Base-by-base conservation (phyloP, 352 stramenopile species). In the Phytophthora crassamura region DNA sequence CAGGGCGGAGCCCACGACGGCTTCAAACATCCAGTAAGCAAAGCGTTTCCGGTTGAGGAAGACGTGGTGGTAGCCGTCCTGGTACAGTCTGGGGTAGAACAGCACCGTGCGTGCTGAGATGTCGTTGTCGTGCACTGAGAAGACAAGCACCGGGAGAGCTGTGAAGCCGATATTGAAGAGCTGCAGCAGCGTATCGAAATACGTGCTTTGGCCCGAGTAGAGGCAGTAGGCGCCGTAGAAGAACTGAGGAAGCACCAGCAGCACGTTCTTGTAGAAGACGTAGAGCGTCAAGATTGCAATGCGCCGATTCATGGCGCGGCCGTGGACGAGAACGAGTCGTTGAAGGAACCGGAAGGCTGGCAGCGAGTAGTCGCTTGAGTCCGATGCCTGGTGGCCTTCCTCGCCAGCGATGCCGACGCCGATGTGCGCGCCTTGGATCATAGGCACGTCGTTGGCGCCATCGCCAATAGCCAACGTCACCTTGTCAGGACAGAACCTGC, bases 401-500 rank as follows among this genome's bases (percentile, higher is more conserved):
- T 86, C 82, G 7, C 77, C 82, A 8, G 76, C 78, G 22, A 89
- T 90, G 2, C 80, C 82, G 2, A 89, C 75, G 10, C 81, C 82
- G 34, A 91, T 87, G 40, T 90, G 82, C 2, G 82, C 82, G 3
- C 77, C 74, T 63, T 97, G 88, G 34, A 98, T 96, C 93, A 98
- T 98, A 4, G 88, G 85, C 0, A 98, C 93, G 60, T 98, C 93
- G 66, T 98, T 98, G 1, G 93, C 93, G 39, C 93, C 93, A 51
- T 98, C 93, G 14, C 93, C 90, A 33, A 97, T 86, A 0, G 86
- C 78, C 11, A 97, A 69, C 1, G 88, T 97, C 22, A 91, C 67
- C 41, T 90, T 81, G 54, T 72, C 28, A 6, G 75, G 69, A 6
- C 36, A 84, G 9, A 74, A 69, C 6, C 43, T 64, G 7, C 80